These are phyloP conservation scores for Neurospora sp. DNA, from an alignment of 495 filamentous ascomycete genomes.

Conservation along the genomic window DNA sequence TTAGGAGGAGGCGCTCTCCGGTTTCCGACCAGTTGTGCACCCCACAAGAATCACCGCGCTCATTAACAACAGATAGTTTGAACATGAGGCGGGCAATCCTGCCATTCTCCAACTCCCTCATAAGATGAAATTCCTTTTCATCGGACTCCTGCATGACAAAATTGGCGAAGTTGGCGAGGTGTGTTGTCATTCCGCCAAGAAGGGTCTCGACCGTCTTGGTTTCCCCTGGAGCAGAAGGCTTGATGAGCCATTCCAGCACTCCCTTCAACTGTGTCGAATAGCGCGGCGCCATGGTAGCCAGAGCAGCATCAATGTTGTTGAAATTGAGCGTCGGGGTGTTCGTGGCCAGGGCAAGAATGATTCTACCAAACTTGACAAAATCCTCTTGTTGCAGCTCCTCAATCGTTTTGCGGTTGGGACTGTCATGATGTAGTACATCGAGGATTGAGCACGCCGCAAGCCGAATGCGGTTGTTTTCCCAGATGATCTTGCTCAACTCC, in stretches of 20 bases:
- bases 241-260: constrained; percentile 66
- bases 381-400: constrained; percentile 79
- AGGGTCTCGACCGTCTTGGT: constrained; percentile 68
- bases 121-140: constrained; percentile 46
- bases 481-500: constrained; percentile 75
- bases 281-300: constrained; percentile 60
- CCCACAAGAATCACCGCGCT: constrained; percentile 74
- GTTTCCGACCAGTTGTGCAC: constrained; percentile 75
- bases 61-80: constrained; percentile 78
- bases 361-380: constrained; percentile 71
- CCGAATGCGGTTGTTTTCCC: constrained; percentile 75
- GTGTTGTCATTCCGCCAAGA: constrained; percentile 61
- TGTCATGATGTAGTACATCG: constrained; percentile 75
- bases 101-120: constrained; percentile 83
- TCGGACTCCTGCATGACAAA: constrained; percentile 66
- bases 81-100: constrained; percentile 70
- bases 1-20: constrained; percentile 80
- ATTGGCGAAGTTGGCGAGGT: constrained; percentile 63
- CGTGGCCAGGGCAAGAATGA: constrained; percentile 70
- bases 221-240: constrained; percentile 36
- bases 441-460: constrained; percentile 78
- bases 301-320: constrained; percentile 46
- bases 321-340: constrained; percentile 44
- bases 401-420: constrained; percentile 40
- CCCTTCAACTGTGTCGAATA: constrained; percentile 69